phyloP scores from a whole-genome alignment of 805 yeast genomes.

The Crinitomyces ghanaensis region DNA sequence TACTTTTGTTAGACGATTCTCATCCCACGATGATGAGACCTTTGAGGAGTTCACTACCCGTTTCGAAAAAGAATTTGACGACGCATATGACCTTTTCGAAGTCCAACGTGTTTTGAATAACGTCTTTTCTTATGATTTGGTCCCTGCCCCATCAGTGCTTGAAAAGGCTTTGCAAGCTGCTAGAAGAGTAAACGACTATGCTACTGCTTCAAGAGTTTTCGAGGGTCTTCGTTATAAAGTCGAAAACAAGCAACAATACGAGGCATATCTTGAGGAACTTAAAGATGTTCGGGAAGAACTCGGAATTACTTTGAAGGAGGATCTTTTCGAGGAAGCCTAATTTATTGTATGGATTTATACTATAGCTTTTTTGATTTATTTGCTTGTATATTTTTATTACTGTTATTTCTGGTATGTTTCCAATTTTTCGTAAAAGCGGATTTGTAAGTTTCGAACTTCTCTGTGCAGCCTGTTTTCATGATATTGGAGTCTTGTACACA shows the following conservation, averaged over 20 bases:
- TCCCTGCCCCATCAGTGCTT: constrained; percentile 93
- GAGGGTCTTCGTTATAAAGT: constrained; percentile 94
- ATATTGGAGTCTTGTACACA: too few species aligned
- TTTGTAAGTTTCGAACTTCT: too few species aligned
- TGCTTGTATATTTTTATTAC: too few species aligned
- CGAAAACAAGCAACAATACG: constrained; percentile 86
- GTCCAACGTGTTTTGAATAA: constrained; percentile 93
- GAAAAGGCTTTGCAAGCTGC: constrained; percentile 95
- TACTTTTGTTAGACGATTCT: constrained; percentile 47
- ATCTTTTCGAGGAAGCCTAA: constrained; percentile 38
- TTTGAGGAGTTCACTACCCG: constrained; percentile 87
- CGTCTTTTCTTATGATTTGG: constrained; percentile 96
- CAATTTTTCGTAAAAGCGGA: too few species aligned
- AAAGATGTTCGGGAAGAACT: constrained; percentile 84
- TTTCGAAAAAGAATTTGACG: constrained; percentile 93
- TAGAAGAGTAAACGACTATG: constrained; percentile 97
- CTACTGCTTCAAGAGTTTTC: constrained; percentile 96
- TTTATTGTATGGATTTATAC: too few species aligned
- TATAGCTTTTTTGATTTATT: too few species aligned
- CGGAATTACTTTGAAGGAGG: constrained; percentile 88
- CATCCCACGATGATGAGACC: constrained; percentile 80
- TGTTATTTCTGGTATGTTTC: too few species aligned
- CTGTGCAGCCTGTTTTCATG: too few species aligned
- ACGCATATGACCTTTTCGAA: constrained; percentile 78
- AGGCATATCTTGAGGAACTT: constrained; percentile 91